A percentile compares a stretch with the other conserved stretches of the same genome.
Evolutionary conservation across 2,329 filamentous ascomycete genomes (phyloP).

Genomic region (Macrophomina tecta): DNA sequence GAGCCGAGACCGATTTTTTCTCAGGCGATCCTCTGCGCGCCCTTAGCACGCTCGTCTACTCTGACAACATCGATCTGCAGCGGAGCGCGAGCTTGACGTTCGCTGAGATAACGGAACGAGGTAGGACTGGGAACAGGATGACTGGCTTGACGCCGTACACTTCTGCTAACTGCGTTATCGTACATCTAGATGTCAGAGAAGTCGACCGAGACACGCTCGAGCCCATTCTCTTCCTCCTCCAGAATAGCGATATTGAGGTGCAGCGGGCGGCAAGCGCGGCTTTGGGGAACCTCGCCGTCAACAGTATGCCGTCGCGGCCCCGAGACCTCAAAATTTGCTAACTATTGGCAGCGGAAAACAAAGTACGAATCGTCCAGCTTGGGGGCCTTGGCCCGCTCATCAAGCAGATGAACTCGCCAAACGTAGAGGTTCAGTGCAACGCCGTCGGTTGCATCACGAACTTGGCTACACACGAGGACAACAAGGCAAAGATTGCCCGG

Average conservation of each 20-base stretch:
- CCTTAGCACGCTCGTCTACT: constrained; percentile 94
- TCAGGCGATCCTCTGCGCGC: constrained; percentile 92
- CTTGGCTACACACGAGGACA: constrained; percentile 96
- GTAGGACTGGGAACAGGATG: constrained; percentile 55
- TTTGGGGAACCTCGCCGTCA: constrained; percentile 93
- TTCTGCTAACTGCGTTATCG: constrained; percentile 30
- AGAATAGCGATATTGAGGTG: constrained; percentile 95
- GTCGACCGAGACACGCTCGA: constrained; percentile 94
- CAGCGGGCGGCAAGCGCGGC: constrained; percentile 96
- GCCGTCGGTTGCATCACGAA: constrained; percentile 99
- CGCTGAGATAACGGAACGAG: constrained; percentile 97
- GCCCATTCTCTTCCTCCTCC: constrained; percentile 91
- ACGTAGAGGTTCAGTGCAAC: constrained; percentile 99
- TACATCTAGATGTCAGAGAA: constrained; percentile 83
- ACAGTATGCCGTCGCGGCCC: constrained; percentile 66
- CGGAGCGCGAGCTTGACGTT: constrained; percentile 97
- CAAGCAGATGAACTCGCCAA: constrained; percentile 96
- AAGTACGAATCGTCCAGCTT: constrained; percentile 91
- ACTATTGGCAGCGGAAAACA: constrained; percentile 83
- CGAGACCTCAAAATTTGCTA: constrained; percentile 43
- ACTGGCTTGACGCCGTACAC: constrained; percentile 15
- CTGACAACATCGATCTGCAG: constrained; percentile 97
- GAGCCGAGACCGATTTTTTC: constrained; percentile 98
- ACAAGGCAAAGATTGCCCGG: constrained; percentile 97
- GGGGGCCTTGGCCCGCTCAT: constrained; percentile 91